These are phyloP conservation scores for Pseudozyma hubeiensis DNA, from an alignment of 1,284 basidiomycete species.

Conservation along the genomic window DNA sequence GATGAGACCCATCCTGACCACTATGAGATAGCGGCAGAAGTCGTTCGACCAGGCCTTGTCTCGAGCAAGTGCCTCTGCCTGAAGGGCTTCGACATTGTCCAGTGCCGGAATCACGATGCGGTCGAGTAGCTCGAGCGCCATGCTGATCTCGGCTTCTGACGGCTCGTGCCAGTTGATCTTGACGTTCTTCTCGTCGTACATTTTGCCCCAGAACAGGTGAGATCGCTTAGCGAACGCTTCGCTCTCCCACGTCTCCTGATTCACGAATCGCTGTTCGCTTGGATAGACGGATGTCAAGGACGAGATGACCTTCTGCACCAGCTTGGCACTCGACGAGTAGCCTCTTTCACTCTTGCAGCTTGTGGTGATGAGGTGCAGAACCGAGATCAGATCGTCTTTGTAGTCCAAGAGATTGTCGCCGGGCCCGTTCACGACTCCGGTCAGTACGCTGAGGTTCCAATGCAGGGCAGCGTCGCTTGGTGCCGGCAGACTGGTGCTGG, in stretches of 20 bases:
- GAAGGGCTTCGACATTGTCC: conserved; percentile 77
- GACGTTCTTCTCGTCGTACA: conserved; percentile 83
- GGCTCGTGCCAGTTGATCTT: conserved; percentile 91
- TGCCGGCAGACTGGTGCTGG: conserved; percentile 83
- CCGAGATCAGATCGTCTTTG: conserved; percentile 77
- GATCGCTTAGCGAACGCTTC: conserved; percentile 82
- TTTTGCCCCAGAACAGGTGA: conserved; percentile 83
- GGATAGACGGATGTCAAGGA: conserved; percentile 84
- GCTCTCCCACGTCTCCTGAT: conserved; percentile 83
- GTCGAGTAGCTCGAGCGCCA: conserved; percentile 83
- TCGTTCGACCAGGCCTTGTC: conserved; percentile 80
- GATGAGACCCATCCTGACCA: conserved; percentile 76
- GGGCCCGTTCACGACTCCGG: conserved; percentile 52
- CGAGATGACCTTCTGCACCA: conserved; percentile 82
- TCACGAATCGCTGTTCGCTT: conserved; percentile 83
- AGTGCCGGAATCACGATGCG: conserved; percentile 78
- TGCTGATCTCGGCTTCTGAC: conserved; percentile 79
- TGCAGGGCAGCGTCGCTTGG: conserved; percentile 92
- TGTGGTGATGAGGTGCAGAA: conserved; percentile 79
- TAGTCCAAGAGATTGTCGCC: conserved; percentile 74
- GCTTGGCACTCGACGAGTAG: conserved; percentile 82
- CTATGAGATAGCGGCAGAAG: conserved; percentile 82
- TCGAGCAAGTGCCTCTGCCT: conserved; percentile 23
- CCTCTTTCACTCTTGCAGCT: conserved; percentile 89
- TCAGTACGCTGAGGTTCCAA: conserved; percentile 76